Evolutionary conservation across 768 basidiomycete species (phyloP).

Genomic region (Phylloporus arenicola): DNA sequence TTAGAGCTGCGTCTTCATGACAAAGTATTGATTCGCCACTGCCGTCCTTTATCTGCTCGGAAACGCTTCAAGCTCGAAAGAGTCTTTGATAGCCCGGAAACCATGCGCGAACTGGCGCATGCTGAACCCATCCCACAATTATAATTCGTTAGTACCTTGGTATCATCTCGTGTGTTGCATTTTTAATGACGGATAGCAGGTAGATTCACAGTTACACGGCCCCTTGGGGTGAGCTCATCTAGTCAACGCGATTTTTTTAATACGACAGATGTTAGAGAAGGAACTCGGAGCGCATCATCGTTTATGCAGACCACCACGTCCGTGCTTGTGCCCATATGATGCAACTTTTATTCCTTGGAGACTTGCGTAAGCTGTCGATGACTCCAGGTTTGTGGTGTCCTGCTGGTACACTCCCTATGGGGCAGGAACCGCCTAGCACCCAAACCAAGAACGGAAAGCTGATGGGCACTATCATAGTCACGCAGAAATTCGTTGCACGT

Average conservation of each 20-base stretch:
- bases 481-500: neutral
- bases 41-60: slow-evolving; percentile 71
- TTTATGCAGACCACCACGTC: neutral
- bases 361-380: slow-evolving; percentile 33
- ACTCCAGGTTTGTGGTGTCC: slow-evolving; percentile 33
- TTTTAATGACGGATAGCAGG: neutral
- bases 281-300: neutral
- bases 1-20: slow-evolving; percentile 65
- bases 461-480: slow-evolving; percentile 29
- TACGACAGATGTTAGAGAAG: slow-evolving; percentile 4
- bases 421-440: slow-evolving; percentile 40
- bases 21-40: slow-evolving; percentile 73
- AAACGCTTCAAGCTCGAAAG: slow-evolving; percentile 73
- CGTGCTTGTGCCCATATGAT: slow-evolving; percentile 33
- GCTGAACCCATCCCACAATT: slow-evolving; percentile 1
- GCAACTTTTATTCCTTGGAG: slow-evolving; percentile 35
- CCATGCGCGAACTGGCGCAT: slow-evolving; percentile 44
- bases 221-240: slow-evolving; percentile 14
- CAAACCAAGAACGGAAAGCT: slow-evolving; percentile 60
- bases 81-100: slow-evolving; percentile 63
- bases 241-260: slow-evolving; percentile 8
- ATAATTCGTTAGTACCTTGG: neutral
- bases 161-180: neutral
- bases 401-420: slow-evolving; percentile 38
- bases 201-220: neutral